A percentile compares a stretch with the other conserved stretches of the same genome.
Evolutionary conservation across 768 basidiomycete genomes (phyloP).

Genomic region (Amanita phalloides): DNA sequence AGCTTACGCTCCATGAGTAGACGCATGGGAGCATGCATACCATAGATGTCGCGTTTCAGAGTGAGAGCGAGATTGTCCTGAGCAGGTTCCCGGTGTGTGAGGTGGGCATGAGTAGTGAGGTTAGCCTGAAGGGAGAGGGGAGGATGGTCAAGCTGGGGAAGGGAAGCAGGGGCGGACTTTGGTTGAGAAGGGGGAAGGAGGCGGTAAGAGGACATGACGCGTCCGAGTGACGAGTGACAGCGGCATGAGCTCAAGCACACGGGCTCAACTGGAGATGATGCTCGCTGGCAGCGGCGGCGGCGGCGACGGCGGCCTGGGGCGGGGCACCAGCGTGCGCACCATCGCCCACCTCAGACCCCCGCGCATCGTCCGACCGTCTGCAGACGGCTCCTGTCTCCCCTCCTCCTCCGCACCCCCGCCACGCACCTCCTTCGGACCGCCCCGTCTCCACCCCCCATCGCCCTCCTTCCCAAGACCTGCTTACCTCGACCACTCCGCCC

Average conservation of each 20-base stretch:
- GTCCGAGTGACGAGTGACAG: conserved; percentile 10
- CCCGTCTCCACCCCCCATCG: conserved; percentile 19
- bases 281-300: conserved; percentile 9
- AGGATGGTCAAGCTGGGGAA: conserved; percentile 83
- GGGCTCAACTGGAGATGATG: conserved; percentile 9
- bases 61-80: conserved; percentile 83
- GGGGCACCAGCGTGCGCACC: conserved; percentile 11
- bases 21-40: conserved; percentile 83
- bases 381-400: conserved; percentile 28
- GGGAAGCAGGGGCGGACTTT: conserved; percentile 63
- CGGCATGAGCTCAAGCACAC: conserved; percentile 7
- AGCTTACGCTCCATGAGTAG: conserved; percentile 91
- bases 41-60: conserved; percentile 74
- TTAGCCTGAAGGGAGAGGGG: conserved; percentile 73
- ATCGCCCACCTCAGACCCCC: conserved; percentile 23
- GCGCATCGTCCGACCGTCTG: conserved; percentile 52
- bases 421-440: conserved; percentile 6
- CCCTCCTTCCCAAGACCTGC: conserved; percentile 52
- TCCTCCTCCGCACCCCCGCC: conserved; percentile 22
- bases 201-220: conserved; percentile 25
- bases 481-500: conserved; percentile 68
- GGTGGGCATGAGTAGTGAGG: conserved; percentile 19
- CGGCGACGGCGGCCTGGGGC: conserved; percentile 10
- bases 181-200: conserved; percentile 46
- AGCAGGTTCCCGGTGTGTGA: conserved; percentile 80